Base-by-base conservation (phyloP, 495 filamentous ascomycete species). In the Neurospora sp. region DNA sequence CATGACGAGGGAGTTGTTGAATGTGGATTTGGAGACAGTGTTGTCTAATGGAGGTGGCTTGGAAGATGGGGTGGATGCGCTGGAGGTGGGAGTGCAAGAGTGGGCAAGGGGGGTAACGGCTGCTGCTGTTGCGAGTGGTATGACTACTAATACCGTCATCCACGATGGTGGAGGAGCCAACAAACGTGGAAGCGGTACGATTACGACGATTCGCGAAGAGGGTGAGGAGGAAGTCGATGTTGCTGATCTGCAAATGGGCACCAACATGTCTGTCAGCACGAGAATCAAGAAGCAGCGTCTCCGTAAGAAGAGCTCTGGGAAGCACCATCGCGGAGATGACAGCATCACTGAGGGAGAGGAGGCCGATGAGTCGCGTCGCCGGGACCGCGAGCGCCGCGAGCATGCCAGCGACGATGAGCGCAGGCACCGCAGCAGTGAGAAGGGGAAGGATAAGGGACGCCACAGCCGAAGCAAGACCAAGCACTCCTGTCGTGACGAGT, bases 101-200 rank as follows among this genome's bases (percentile, higher is more conserved):
- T 77, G 87, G 87, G 70, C 86, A 68, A 74, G 84, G 83, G 71
- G 79, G 73, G 71, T 90, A 81, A 86, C 86, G 82, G 80, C 81
- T 78, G 74, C 80, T 77, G 71, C 82, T 3, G 72, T 72, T 10
- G 82, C n/a, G 80, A 84, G 27, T 14, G 53, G 53, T 31, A 8
- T 65, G 53, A 37, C 53, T 8, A 65, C 53, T 14, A 37, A 65
- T 37, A 65, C 14, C 14, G 53, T 65, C 53, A 65, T 65, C 22
- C 53, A 65, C 8, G 53, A 65, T 37, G 74, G 85, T 27, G 74
- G 85, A 81, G 73, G 71, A 53, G 69, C 74, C 9, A 61, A 65
- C 53, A 65, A 65, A 37, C 2, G 53, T 8, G 53, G 53, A 35
- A 65, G 53, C 31, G 53, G 53, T 8, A 65, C 53, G 5, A 40